Percentiles rank a stretch among this genome's conserved stretches.
Evolutionary conservation across 2,329 filamentous ascomycete genomes (phyloP).

Genomic region (Monilinia laxa): DNA sequence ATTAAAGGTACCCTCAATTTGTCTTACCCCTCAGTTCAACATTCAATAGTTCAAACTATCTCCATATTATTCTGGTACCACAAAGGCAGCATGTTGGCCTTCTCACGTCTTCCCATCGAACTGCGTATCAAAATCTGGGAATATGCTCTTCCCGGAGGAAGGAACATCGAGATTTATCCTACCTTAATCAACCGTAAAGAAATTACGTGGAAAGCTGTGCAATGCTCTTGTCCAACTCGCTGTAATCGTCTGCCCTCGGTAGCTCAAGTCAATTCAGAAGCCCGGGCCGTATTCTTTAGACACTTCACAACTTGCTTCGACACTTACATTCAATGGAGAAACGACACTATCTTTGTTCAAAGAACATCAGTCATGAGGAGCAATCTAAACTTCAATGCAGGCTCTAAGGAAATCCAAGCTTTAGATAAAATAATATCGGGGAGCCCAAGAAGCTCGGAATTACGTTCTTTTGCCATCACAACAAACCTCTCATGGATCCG

Average conservation of each 20-base stretch:
- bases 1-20: no score
- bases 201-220: neutral
- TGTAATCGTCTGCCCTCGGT: neutral
- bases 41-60: neutral
- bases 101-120: neutral
- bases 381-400: neutral
- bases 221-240: conserved; percentile 6
- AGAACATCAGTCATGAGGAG: neutral
- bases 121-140: neutral
- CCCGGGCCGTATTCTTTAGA: neutral
- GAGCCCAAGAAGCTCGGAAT: conserved; percentile 4
- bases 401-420: neutral
- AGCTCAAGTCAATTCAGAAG: conserved; percentile 5
- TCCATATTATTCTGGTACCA: neutral
- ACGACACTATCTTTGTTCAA: conserved; percentile 11
- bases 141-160: conserved; percentile 1
- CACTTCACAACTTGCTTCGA: conserved; percentile 12
- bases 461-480: neutral
- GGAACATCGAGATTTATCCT: conserved; percentile 9
- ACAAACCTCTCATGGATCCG: neutral
- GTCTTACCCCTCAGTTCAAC: neutral
- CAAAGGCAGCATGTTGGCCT: neutral
- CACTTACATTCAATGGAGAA: conserved; percentile 3
- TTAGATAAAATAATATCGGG: neutral
- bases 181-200: neutral